Conservation (phyloP, 2,329 filamentous ascomycete species). For the Nothopassalora personata region DNA sequence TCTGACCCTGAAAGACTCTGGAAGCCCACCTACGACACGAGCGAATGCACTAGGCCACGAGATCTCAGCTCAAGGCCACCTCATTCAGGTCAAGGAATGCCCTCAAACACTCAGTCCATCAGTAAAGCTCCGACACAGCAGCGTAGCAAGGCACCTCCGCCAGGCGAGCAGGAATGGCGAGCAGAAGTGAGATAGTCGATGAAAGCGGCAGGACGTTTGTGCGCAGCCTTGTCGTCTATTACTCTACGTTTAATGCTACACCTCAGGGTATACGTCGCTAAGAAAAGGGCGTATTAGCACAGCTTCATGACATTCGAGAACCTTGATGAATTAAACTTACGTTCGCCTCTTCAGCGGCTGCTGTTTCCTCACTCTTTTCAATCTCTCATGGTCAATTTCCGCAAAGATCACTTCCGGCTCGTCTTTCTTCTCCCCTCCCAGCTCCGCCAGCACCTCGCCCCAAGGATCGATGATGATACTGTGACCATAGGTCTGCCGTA, state of each 20-base stretch:
- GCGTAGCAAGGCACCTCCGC: background rate
- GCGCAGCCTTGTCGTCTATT: background rate
- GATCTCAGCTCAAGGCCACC: background rate
- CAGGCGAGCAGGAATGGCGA: background rate
- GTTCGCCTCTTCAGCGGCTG: constrained; percentile 34
- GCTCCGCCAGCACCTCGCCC: constrained; percentile 67
- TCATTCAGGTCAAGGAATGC: background rate
- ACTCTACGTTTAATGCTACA: background rate
- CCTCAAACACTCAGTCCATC: background rate
- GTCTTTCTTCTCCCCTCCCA: constrained; percentile 46
- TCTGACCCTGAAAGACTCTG: background rate
- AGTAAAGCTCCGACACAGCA: background rate
- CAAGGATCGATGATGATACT: constrained; percentile 83
- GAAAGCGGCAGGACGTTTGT: background rate
- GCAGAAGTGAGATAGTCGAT: background rate
- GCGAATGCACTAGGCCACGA: background rate
- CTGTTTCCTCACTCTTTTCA: constrained; percentile 35
- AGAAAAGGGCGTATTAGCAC: background rate
- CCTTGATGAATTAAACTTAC: constrained; percentile 22
- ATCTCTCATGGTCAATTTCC: constrained; percentile 35
- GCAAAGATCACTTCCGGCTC: constrained; percentile 41
- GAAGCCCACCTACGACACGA: background rate
- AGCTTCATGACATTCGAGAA: background rate
- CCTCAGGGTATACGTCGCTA: constrained; percentile 31
- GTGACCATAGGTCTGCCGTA: constrained; percentile 76